A percentile compares a stretch with the other conserved stretches of the same genome.
phyloP scores from a whole-genome alignment of 208 protist genomes.

The Trichomonas vaginalis region DNA sequence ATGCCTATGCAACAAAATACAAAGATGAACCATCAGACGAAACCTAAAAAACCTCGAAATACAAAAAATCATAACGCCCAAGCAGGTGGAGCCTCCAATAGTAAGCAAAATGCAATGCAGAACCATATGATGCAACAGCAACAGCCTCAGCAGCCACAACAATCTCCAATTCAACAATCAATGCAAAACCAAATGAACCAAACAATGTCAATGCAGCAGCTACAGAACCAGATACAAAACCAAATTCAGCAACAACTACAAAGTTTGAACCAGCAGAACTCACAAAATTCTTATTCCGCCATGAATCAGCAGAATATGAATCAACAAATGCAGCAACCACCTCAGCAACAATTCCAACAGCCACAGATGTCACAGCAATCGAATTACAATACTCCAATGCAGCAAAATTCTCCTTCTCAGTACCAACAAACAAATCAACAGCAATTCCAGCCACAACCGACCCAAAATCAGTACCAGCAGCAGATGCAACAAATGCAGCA shows the following conservation, averaged over 20 bases:
- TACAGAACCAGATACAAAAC: not conserved
- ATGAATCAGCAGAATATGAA: too few relatives aligned
- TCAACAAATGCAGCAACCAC: not conserved
- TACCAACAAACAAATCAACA: not conserved
- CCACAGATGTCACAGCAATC: not conserved
- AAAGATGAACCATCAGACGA: not conserved
- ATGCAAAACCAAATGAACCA: not conserved
- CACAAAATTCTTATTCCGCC: too few relatives aligned
- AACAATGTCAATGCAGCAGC: not conserved
- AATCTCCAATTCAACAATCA: not conserved
- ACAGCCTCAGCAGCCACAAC: not conserved
- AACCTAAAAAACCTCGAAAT: not conserved
- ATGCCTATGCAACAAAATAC: not conserved
- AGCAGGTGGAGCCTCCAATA: not conserved
- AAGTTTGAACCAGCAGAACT: not conserved
- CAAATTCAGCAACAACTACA: not conserved
- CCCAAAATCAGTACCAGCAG: not conserved
- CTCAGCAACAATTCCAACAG: not conserved
- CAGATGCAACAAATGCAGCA: not conserved
- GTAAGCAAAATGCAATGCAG: not conserved
- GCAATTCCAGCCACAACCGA: not conserved
- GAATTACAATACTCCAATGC: too few relatives aligned
- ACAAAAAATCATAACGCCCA: not conserved
- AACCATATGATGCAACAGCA: not conserved
- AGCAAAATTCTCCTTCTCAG: too few relatives aligned